Base-by-base conservation (phyloP, 352 stramenopile genomes). In the Globisporangium okanoganense region DNA sequence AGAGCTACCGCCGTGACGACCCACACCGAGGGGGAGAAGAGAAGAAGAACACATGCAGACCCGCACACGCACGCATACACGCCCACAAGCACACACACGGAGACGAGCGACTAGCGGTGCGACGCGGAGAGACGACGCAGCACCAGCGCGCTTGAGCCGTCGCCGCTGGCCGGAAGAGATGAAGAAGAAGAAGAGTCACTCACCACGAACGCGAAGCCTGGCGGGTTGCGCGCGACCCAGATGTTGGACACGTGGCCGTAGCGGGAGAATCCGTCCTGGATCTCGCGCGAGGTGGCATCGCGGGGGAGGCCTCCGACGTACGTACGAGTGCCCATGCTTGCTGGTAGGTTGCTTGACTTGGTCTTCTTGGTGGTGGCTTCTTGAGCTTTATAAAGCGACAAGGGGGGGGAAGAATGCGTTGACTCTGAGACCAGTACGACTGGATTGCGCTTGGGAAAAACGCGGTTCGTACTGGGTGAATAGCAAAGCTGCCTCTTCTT, bases 141-240 rank as follows among this genome's bases (percentile, higher is more conserved):
- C 48, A 40, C 25, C 7, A 35, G 29, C n/a, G 49, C 49, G 49
- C 49, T 56, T 41, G 49, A 56, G 49, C 47, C n/a, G n/a, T 52
- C 27, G 57, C 20, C 61, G n/a, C 13, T 5, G 48, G 40, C 45
- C 24, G 24, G 18, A 2, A 36, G 29, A 31, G 33, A 63, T 43
- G 62, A 48, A 35, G 64, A 45, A 38, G 47, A 65, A 44, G 55
- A 72, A 29, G 48, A 54, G 48, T 52, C 71, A 93, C 85, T 90
- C 82, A 94, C 85, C 82, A 94, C 80, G 73, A 94, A 94, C 77
- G 85, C 85, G 69, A 94, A 94, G 68, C 85, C 85, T 16, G 85
- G 85, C 56, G 85, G 85, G 73, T 94, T 94, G 56, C 85, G 83
- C 54, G 85, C 85, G 61, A 94, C 84, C 85, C 85, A 94, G 60